Evolutionary conservation across 2,329 filamentous ascomycete species (phyloP).

Genomic region (Penicillium sp.): DNA sequence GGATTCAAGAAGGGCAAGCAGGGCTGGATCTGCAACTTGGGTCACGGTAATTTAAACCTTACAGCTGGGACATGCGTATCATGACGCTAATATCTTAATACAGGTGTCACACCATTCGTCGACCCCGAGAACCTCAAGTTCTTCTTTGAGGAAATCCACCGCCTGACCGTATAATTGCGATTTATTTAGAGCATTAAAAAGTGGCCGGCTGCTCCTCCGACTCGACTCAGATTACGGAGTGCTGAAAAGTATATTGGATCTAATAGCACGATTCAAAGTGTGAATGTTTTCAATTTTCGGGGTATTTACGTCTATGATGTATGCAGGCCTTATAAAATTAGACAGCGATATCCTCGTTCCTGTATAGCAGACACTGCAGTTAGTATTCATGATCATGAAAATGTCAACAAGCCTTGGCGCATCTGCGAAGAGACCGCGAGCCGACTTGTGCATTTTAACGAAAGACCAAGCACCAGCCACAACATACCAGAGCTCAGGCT

Average conservation of each 20-base stretch:
- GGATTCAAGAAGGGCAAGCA: slow-evolving; percentile 82
- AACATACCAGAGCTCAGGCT: slow-evolving; percentile 68
- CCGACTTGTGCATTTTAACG: neutral
- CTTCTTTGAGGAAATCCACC: slow-evolving; percentile 90
- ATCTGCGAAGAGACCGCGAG: neutral
- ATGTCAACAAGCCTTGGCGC: neutral
- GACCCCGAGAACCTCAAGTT: slow-evolving; percentile 91
- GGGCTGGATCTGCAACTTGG: slow-evolving; percentile 96
- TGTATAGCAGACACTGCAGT: slow-evolving; percentile 27
- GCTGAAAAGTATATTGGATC: slow-evolving; percentile 13
- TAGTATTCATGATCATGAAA: slow-evolving; percentile 13
- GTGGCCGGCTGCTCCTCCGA: slow-evolving; percentile 11
- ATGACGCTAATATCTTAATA: slow-evolving; percentile 21
- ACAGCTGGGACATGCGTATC: slow-evolving; percentile 4
- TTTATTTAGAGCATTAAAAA: neutral
- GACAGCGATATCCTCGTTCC: slow-evolving; percentile 61
- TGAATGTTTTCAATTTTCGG: slow-evolving; percentile 3
- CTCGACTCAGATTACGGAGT: neutral
- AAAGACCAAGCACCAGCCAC: slow-evolving; percentile 8
- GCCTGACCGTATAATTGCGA: slow-evolving; percentile 40
- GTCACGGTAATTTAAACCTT: slow-evolving; percentile 67
- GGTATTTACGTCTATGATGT: slow-evolving; percentile 11
- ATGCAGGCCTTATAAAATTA: slow-evolving; percentile 30
- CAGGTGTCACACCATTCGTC: slow-evolving; percentile 90
- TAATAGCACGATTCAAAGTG: slow-evolving; percentile 6